These are phyloP conservation scores for Verruconis gallopava DNA, from an alignment of 2,329 filamentous ascomycete species.

Conservation along the genomic window DNA sequence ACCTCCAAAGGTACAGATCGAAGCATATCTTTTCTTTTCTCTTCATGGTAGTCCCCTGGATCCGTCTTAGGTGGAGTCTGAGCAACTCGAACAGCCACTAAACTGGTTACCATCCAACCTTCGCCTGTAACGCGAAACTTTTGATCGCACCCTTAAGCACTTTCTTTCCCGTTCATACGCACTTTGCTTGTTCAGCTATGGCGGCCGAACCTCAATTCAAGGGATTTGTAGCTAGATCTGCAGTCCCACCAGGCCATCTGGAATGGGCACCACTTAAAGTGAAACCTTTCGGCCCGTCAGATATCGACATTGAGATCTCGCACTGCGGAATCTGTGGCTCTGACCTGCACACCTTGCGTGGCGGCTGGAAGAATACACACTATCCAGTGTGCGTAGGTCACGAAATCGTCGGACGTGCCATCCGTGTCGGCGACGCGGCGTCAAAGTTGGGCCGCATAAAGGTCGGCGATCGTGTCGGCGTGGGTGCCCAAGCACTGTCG, in stretches of 20 bases:
- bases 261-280: constrained; percentile 15
- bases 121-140: no score
- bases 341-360: constrained; percentile 26
- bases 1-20: no score
- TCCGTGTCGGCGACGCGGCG: constrained; percentile 32
- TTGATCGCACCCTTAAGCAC: no score
- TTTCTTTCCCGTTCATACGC: no score
- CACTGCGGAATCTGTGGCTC: constrained; percentile 24
- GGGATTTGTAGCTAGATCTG: not conserved
- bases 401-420: constrained; percentile 28
- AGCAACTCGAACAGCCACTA: no score
- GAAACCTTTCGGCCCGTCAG: constrained; percentile 17
- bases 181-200: no score
- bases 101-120: no score
- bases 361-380: constrained; percentile 25
- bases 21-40: no score
- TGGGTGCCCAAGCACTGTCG: constrained; percentile 35
- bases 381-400: constrained; percentile 31
- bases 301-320: constrained; percentile 21
- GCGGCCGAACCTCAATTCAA: not conserved
- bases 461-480: constrained; percentile 32
- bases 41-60: no score
- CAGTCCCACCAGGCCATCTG: constrained; percentile 19
- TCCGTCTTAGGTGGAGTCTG: no score
- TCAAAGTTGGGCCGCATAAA: constrained; percentile 20